Conservation (phyloP, 768 basidiomycete genomes). For the Amyloporia xantha region DNA sequence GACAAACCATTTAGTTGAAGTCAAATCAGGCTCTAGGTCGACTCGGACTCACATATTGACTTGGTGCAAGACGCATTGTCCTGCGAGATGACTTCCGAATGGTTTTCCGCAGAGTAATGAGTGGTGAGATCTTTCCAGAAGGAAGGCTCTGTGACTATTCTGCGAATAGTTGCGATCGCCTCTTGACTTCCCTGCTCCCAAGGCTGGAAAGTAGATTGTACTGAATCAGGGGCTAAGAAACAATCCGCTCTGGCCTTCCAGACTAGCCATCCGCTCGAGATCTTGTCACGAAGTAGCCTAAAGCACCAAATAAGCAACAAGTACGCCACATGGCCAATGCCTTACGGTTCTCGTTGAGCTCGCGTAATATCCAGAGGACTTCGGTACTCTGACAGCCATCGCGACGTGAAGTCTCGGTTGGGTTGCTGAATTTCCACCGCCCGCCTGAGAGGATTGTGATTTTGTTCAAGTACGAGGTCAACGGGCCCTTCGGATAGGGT, state of each 20-base stretch:
- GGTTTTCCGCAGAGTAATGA: conserved; percentile 75
- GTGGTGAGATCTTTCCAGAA: conserved; percentile 68
- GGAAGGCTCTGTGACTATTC: conserved; percentile 35
- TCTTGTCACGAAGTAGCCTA: conserved; percentile 37
- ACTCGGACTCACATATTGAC: conserved; percentile 55
- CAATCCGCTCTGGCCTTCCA: conserved; percentile 43
- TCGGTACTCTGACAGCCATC: conserved; percentile 52
- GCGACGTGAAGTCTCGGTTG: conserved; percentile 44
- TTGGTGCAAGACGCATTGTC: conserved; percentile 71
- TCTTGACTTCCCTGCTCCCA: conserved; percentile 52
- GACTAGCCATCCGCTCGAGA: conserved; percentile 62
- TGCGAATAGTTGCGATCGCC: conserved; percentile 44
- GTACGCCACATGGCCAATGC: conserved; percentile 8
- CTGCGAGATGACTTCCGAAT: conserved; percentile 53
- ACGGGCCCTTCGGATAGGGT: conserved; percentile 51
- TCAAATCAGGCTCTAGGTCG: background rate
- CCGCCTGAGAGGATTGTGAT: conserved; percentile 61
- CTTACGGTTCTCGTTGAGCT: conserved; percentile 39
- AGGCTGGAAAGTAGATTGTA: conserved; percentile 45
- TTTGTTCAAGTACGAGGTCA: conserved; percentile 55
- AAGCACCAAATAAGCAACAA: background rate
- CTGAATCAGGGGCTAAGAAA: conserved; percentile 41
- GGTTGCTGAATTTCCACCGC: conserved; percentile 40
- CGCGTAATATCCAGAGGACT: conserved; percentile 36
- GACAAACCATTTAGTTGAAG: background rate